Conservation (phyloP, 805 yeast species). For the Jamesozyma gamospora region DNA sequence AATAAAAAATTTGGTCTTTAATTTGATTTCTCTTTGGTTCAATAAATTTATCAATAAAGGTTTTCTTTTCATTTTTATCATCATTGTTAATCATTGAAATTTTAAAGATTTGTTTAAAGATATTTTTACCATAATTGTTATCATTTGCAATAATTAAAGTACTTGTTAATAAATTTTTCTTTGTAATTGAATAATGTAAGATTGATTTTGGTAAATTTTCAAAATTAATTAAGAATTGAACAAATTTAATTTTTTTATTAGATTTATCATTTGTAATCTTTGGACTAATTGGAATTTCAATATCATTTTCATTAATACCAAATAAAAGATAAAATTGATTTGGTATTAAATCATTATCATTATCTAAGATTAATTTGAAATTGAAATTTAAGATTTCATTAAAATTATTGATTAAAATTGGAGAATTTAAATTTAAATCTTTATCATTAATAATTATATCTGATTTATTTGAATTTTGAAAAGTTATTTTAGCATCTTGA, state of each 20-base stretch:
- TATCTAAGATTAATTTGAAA: constrained; percentile 10
- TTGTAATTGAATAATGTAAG: constrained; percentile 13
- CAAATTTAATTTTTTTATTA: constrained; percentile 9
- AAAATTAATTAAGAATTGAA: constrained; percentile 6
- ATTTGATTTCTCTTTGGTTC: constrained; percentile 32
- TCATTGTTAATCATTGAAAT: constrained; percentile 10
- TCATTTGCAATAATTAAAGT: constrained; percentile 15
- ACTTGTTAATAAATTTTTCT: constrained; percentile 11
- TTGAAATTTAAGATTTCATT: constrained; percentile 14
- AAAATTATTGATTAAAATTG: constrained; percentile 8
- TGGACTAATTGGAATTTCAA: constrained; percentile 18
- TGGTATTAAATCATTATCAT: constrained; percentile 7
- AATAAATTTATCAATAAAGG: constrained; percentile 4
- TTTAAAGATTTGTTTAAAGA: constrained; percentile 15
- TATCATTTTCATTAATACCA: constrained; percentile 17
- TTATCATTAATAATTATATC: constrained; percentile 3
- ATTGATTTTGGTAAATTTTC: constrained; percentile 16
- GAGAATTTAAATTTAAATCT: constrained; percentile 4
- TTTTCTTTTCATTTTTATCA: constrained; percentile 1
- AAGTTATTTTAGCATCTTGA: constrained; percentile 4
- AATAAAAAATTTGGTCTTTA: constrained; percentile 53
- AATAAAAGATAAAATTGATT: constrained; percentile 18
- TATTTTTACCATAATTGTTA: constrained; percentile 4
- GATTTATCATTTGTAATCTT: constrained; percentile 7
- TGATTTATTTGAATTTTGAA: not conserved